Evolutionary conservation across 202 grass and related monocot genomes (phyloP), one percentile per base, ranked within the genome.

Genomic region (Digitaria exilis): DNA sequence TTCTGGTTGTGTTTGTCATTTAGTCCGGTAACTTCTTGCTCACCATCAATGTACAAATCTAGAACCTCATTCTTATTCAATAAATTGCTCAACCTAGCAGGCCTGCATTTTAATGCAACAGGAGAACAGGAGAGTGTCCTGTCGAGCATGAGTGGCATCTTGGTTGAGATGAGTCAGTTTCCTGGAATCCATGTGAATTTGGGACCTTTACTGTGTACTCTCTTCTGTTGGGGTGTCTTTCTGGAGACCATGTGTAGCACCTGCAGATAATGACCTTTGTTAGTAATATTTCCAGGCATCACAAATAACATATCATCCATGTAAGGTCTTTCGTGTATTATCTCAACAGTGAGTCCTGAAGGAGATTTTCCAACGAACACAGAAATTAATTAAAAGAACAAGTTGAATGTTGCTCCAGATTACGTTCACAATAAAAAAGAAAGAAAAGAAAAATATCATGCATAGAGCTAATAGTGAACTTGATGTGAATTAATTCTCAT

Each of bases 11-110:
- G 60, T 31, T 80, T 82, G 61, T 79, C 74, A 68, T 73, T 64
- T 86, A 51, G 44, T 66, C 57, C 87, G 41, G 39, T 79, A 25
- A 18, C 24, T 59, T 89, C 79, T 79, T 88, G 82, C 71, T 91
- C 95, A 65, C 85, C 74, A 81, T 95, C 92, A 77, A 95, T 84
- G 58, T 88, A 91, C 80, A 91, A 59, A 68, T 95, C 88, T 57
- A 91, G 63, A 25, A 86, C 61, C 54, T 86, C 81, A 85, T 78
- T 91, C 64, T 80, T 93, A 73, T 75, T 89, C 49, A 67, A 56
- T 22, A 83, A 69, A 77, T 87, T 88, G 69, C 65, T 86, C 75
- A 89, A 37, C 73, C 60, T 83, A 80, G 80, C 21, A 65, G 90
- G 75, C 55, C 88, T 90, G 66, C 88, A 88, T 86, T 86, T 91